phyloP scores from a whole-genome alignment of 2,329 filamentous ascomycete genomes.

The Annulohypoxylon truncatum region DNA sequence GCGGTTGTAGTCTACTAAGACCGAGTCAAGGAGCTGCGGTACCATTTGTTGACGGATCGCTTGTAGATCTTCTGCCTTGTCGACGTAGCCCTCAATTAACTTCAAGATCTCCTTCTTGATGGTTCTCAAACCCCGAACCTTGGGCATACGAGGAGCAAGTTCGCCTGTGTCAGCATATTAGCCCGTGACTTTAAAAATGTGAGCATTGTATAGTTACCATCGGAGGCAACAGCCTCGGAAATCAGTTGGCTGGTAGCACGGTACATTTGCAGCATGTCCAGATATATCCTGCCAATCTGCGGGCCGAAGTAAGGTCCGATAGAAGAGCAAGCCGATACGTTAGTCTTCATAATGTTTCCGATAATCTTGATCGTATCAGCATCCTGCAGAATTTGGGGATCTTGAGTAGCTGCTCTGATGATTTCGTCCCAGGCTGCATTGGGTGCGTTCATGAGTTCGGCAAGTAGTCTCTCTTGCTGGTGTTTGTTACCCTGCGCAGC shows the following conservation, averaged over 20 bases:
- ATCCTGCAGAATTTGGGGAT: constrained; percentile 89
- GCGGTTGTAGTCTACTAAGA: constrained; percentile 94
- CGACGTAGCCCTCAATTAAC: constrained; percentile 96
- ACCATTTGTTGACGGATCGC: constrained; percentile 95
- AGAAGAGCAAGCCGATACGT: constrained; percentile 97
- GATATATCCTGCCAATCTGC: constrained; percentile 96
- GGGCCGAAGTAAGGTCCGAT: constrained; percentile 98
- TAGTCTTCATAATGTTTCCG: constrained; percentile 99
- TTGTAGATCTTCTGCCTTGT: constrained; percentile 95
- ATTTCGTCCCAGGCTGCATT: constrained; percentile 97
- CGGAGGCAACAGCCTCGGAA: constrained; percentile 87
- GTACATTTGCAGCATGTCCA: constrained; percentile 99
- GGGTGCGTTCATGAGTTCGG: constrained; percentile 91
- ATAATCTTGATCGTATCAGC: constrained; percentile 97
- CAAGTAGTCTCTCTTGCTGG: constrained; percentile 89
- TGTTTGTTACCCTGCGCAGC: constrained; percentile 96
- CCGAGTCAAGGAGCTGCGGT: constrained; percentile 92
- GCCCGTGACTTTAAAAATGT: constrained; percentile 39
- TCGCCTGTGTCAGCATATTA: constrained; percentile 68
- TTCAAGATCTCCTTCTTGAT: constrained; percentile 99
- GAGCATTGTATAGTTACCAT: constrained; percentile 66
- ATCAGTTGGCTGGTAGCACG: constrained; percentile 96
- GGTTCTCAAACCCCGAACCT: constrained; percentile 91
- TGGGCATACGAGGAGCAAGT: constrained; percentile 96
- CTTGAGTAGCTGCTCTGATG: constrained; percentile 85